Base-by-base conservation (phyloP, 192 early-diverging fungal genomes). In the Backusella australiensis region DNA sequence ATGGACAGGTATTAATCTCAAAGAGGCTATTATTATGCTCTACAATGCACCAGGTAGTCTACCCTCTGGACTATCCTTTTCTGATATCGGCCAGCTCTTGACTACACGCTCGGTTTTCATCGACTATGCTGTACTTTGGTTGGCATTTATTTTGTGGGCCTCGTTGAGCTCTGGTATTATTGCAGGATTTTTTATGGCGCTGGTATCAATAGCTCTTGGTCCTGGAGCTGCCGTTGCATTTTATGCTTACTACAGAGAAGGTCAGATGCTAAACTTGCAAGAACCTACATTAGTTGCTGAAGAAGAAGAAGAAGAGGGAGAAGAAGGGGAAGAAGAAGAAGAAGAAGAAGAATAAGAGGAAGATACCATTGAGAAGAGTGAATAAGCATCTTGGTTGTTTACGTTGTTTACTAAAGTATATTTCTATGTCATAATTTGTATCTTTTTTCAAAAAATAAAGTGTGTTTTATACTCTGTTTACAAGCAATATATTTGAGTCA, bases 231-330 rank as follows among this genome's bases (percentile, higher is more conserved):
- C 71, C 15, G 11, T 59, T 11, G 66, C 72, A 29, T 34, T 79
- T 14, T 79, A 75, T 65, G 36, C 53, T 65, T 44, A 41, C 15
- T 79, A 79, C 38, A 35, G 78, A 65, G 78, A 79, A 26, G 36
- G 34, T 4, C 34, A 29, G 12, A 32, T 78, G 14, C 66, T 14
- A 29, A 26, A 63, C 23, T 29, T 63, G 12, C 23, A 63, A 63
- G 56, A 63, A 29, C 23, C 56, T 29, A 29, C 56, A 29, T 3
- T 29, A 26, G 11, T 29, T 63, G 4, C 11, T 26, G 56, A 14
- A n/a, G 23, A 63, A 29, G 21, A 63, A 14, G 53, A 26, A 26
- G 53, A 56, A 0, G 21, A 23, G 0, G 56, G 14, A 12, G 21
- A 0, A 39, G 38, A 44, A 15, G 42, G 17, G 3, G 15, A 4